Percentiles rank a stretch among this genome's conserved stretches.
phyloP scores from a whole-genome alignment of 805 yeast species.

The Saturnispora serradocipensis region DNA sequence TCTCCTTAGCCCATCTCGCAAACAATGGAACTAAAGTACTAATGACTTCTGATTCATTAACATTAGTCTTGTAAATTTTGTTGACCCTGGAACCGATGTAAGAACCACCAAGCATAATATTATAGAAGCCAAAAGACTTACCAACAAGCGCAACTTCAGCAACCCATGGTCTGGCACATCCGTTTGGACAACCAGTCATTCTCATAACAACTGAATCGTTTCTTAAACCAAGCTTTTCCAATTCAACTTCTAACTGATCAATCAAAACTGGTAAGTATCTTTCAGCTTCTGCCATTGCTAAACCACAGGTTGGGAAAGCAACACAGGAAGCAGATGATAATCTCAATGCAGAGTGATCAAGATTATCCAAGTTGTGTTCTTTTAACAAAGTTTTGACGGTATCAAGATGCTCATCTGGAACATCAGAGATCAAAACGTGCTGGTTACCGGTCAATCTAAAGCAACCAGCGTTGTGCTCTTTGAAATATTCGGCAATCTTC shows the following conservation, averaged over 20 bases:
- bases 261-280: conserved; percentile 80
- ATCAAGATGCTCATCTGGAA: conserved; percentile 59
- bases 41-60: conserved; percentile 84
- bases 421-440: conserved; percentile 70
- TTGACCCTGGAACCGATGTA: conserved; percentile 88
- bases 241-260: conserved; percentile 70
- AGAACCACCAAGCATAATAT: conserved; percentile 93
- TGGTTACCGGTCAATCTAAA: conserved; percentile 95
- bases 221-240: conserved; percentile 87
- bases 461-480: conserved; percentile 57
- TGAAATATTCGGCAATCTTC: conserved; percentile 65
- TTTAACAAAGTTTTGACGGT: conserved; percentile 55
- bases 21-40: conserved; percentile 73
- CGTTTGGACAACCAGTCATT: conserved; percentile 99
- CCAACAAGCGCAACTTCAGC: conserved; percentile 96
- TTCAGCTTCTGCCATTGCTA: conserved; percentile 98
- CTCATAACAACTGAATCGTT: conserved; percentile 94
- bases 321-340: conserved; percentile 94
- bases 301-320: conserved; percentile 96
- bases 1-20: conserved; percentile 89
- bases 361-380: conserved; percentile 74
- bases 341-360: conserved; percentile 66
- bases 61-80: conserved; percentile 78
- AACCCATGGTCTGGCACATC: conserved; percentile 97
- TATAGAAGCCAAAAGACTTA: conserved; percentile 88